Conservation (phyloP, 208 protist genomes). For the Phytomonas serpens region DNA sequence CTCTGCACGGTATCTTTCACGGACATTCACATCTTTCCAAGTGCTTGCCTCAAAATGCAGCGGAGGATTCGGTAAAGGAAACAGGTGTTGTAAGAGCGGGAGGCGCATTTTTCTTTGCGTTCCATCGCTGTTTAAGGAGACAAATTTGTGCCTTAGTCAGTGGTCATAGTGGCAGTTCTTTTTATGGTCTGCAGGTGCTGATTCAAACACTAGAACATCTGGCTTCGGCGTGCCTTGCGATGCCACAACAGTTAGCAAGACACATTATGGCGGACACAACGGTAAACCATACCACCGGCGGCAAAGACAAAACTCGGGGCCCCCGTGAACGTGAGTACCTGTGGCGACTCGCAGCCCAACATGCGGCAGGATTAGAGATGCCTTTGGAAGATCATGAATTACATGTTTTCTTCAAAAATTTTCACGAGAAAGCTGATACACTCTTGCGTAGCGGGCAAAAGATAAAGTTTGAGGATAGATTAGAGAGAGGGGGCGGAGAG, state of each 20-base stretch:
- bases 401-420: not conserved
- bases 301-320: not conserved
- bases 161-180: not conserved
- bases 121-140: not conserved
- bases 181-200: not conserved
- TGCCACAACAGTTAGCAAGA: not conserved
- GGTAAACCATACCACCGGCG: not conserved
- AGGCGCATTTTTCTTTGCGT: not conserved
- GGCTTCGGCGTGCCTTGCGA: not conserved
- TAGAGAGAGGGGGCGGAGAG: not conserved
- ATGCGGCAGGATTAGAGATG: not conserved
- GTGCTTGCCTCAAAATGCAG: not conserved
- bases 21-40: not conserved
- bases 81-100: not conserved
- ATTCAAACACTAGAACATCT: not conserved
- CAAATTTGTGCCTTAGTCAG: not conserved
- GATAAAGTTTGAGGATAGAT: not conserved
- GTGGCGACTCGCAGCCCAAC: not conserved
- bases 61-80: not conserved
- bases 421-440: not conserved
- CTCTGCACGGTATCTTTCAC: not conserved
- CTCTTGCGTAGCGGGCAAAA: not conserved
- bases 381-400: not conserved
- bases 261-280: not conserved
- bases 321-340: not conserved